Evolutionary conservation across 2,329 filamentous ascomycete genomes (phyloP).

Genomic region (Diaporthe vaccinii): DNA sequence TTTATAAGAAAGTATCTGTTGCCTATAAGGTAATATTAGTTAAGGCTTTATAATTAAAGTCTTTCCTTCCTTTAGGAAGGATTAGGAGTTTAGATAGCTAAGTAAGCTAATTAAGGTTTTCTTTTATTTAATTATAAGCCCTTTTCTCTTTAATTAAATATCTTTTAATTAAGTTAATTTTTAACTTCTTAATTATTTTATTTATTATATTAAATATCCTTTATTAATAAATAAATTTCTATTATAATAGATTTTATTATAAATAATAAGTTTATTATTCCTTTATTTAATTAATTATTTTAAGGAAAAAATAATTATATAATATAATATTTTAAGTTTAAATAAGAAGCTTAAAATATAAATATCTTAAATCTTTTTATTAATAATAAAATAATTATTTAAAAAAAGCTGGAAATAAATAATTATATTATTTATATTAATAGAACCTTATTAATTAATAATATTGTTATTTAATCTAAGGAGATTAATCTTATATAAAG

Average conservation of each 20-base stretch:
- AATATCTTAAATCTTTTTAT: background rate
- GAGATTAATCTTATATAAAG: background rate
- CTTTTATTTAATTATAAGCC: no score
- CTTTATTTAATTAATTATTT: background rate
- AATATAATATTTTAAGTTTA: background rate
- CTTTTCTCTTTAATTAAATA: no score
- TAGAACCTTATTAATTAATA: background rate
- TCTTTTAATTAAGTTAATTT: background rate
- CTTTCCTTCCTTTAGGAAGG: no score
- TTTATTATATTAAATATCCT: background rate
- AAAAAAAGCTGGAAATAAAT: background rate
- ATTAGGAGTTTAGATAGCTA: background rate
- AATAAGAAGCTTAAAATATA: background rate
- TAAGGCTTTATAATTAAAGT: background rate
- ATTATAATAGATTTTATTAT: background rate
- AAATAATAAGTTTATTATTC: background rate
- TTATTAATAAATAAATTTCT: background rate
- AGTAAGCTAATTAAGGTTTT: no score
- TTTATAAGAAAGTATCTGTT: background rate
- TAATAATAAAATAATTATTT: background rate
- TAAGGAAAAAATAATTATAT: background rate
- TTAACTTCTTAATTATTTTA: background rate
- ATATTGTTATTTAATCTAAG: background rate
- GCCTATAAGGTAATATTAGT: background rate
- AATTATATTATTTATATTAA: background rate